Base-by-base conservation (phyloP, 176 grass and related monocot genomes). In the Melocanna baccifera region DNA sequence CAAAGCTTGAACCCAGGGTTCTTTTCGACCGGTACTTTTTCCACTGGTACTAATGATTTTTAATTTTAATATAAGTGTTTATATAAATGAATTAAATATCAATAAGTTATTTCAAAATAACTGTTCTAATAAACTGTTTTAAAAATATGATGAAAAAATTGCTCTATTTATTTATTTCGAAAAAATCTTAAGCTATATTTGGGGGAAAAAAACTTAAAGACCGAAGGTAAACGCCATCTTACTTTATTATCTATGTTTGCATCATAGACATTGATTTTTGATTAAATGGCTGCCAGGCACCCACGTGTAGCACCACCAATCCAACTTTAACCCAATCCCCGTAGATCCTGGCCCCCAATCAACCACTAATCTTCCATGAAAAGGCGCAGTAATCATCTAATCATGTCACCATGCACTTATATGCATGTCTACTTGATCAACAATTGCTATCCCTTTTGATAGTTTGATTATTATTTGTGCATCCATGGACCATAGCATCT, bases 81-180 rank as follows among this genome's bases (percentile, higher is more conserved):
- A 3, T 36, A 36, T 0, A 4, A 36, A 36, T 5, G 2, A 36
- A 36, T 0, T 0, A 36, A 36, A 36, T 36, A 4, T 2, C 34
- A 0, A 5, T 36, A 36, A 34, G 2, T 0, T 34, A 0, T 2
- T 34, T 34, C 4, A 0, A 34, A 34, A 34, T 4, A 0, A 4
- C 34, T 36, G 4, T 36, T 0, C 0, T 5, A 0, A 4, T 36
- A 36, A 36, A 36, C 2, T 5, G 34, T 36, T 36, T 36, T 36
- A 36, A 36, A 4, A n/a, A 36, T 4, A 3, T 5, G 4, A 4
- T 0, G 0, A 36, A 36, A 36, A 36, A 5, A n/a, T n/a, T n/a
- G n/a, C n/a, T n/a, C n/a, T n/a, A n/a, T 36, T 36, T 36, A 34
- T 34, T 34, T 34, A 3, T 34, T 34, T 4, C 3, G 32, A 34